Conservation (phyloP, 768 basidiomycete genomes). For the Mycena sanguinolenta region DNA sequence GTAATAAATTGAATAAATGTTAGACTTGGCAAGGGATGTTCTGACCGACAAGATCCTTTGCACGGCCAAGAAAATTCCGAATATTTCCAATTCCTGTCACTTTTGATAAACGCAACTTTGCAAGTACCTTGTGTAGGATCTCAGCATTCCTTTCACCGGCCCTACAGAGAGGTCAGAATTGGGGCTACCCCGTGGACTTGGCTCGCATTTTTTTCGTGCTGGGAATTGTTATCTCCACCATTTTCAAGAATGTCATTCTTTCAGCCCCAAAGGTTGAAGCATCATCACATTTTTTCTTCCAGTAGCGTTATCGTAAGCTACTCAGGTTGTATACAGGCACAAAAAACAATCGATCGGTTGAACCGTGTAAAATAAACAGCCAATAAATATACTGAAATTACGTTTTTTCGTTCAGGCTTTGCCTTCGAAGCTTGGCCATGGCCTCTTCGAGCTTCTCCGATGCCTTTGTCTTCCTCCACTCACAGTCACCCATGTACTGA, state of each 20-base stretch:
- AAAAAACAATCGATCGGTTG: slow-evolving; percentile 3
- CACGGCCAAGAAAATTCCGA: too few species aligned
- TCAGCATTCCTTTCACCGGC: too few species aligned
- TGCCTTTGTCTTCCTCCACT: slow-evolving; percentile 81
- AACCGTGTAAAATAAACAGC: slow-evolving; percentile 3
- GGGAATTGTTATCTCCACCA: slow-evolving; percentile 1
- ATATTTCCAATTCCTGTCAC: too few species aligned
- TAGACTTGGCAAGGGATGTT: too few species aligned
- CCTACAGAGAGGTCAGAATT: too few species aligned
- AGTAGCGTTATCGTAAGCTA: not conserved
- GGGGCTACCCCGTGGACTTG: too few species aligned
- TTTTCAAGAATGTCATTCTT: slow-evolving; percentile 2
- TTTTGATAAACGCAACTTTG: too few species aligned
- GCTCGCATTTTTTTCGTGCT: too few species aligned
- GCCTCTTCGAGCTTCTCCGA: slow-evolving; percentile 59
- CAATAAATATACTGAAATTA: slow-evolving; percentile 1
- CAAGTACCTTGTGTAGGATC: too few species aligned
- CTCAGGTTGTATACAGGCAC: slow-evolving; percentile 4
- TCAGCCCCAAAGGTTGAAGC: slow-evolving; percentile 5
- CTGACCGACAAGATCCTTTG: too few species aligned
- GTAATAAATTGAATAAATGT: too few species aligned
- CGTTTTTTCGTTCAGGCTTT: not conserved
- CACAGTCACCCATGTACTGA: slow-evolving; percentile 81
- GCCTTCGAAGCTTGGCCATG: too few species aligned
- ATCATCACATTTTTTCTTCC: slow-evolving; percentile 1